Conservation (phyloP, 2,329 filamentous ascomycete species). For the Moelleriella libera region DNA sequence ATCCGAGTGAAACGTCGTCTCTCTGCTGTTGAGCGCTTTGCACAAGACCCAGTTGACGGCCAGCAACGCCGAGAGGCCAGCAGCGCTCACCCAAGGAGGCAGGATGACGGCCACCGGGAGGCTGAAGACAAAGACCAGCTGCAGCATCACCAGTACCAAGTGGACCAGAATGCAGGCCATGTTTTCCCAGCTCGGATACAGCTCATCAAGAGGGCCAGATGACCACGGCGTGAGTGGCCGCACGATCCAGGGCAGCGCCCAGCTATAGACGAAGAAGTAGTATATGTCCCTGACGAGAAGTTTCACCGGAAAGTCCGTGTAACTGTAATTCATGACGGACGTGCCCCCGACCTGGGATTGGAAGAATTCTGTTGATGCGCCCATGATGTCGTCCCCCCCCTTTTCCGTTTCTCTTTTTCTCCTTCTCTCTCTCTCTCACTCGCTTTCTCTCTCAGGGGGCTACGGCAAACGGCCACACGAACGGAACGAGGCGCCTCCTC, state of each 20-base stretch:
- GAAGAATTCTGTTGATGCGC: slow-evolving; percentile 32
- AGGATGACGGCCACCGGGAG: slow-evolving; percentile 35
- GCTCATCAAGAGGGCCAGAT: slow-evolving; percentile 46
- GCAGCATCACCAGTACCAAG: slow-evolving; percentile 40
- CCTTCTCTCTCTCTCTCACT: no score
- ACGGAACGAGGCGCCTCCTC: no score
- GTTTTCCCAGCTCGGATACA: slow-evolving; percentile 44
- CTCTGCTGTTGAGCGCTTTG: slow-evolving; percentile 32
- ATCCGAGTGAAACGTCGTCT: slow-evolving; percentile 35
- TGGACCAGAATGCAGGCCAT: slow-evolving; percentile 44
- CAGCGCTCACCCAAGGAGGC: slow-evolving; percentile 31
- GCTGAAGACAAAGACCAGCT: slow-evolving; percentile 43
- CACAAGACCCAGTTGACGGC: slow-evolving; percentile 36
- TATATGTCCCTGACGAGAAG: slow-evolving; percentile 38
- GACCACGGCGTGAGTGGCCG: slow-evolving; percentile 38
- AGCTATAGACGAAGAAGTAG: slow-evolving; percentile 38
- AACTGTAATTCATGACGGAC: slow-evolving; percentile 44
- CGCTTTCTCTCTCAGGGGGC: no score
- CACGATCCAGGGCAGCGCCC: slow-evolving; percentile 47
- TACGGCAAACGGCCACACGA: no score
- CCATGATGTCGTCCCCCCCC: no score
- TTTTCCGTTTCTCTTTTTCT: no score
- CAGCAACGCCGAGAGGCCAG: slow-evolving; percentile 28
- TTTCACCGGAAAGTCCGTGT: slow-evolving; percentile 40
- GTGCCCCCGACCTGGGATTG: slow-evolving; percentile 43